These are phyloP conservation scores for Vanderwaltozyma yarrowii DNA, from an alignment of 805 yeast genomes.

Conservation along the genomic window DNA sequence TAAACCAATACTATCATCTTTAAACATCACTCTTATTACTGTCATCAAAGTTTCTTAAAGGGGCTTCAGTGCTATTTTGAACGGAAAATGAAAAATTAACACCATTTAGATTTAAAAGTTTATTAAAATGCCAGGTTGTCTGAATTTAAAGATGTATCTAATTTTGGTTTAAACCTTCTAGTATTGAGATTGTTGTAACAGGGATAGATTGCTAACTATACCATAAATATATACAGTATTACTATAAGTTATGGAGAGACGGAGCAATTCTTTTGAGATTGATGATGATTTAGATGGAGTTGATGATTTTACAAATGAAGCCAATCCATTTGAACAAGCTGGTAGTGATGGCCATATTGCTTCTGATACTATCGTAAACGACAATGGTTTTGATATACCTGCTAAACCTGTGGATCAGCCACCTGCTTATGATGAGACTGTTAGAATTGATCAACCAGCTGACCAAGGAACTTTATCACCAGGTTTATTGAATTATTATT, in stretches of 20 bases:
- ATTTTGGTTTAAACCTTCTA: too few species aligned
- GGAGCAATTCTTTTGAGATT: constrained; percentile 5
- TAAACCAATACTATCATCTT: too few species aligned
- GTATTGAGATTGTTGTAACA: too few species aligned
- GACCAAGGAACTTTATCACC: constrained; percentile 8
- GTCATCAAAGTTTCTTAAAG: too few species aligned
- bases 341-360: background rate
- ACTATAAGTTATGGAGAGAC: constrained; percentile 2
- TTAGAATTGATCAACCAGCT: constrained; percentile 2
- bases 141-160: too few species aligned
- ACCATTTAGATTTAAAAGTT: too few species aligned
- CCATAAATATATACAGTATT: too few species aligned
- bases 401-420: constrained; percentile 2
- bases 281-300: constrained; percentile 23
- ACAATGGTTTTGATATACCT: constrained; percentile 1
- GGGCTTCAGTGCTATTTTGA: too few species aligned
- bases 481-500: constrained; percentile 19
- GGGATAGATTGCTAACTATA: too few species aligned
- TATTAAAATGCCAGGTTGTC: too few species aligned
- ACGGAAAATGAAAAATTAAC: too few species aligned
- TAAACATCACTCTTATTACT: too few species aligned
- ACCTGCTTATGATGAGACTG: background rate
- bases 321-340: constrained; percentile 14
- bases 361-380: background rate
- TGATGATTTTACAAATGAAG: constrained; percentile 17